Conservation (phyloP, 176 grass and related monocot genomes). For the Luzula sylvatica region DNA sequence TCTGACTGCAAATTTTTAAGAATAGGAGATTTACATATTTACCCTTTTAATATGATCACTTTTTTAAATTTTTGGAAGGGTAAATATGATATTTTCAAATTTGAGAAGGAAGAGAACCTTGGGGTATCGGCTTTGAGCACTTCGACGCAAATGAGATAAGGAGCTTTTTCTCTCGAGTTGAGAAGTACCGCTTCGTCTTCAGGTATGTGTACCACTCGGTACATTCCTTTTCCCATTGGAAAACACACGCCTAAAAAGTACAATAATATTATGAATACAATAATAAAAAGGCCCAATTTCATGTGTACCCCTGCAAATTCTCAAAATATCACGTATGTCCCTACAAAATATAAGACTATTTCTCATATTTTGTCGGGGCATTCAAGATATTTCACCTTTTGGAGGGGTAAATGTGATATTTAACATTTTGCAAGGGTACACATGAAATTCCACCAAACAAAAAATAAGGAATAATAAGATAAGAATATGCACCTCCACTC, state of each 20-base stretch:
- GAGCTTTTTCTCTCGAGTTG: slow-evolving; percentile 97
- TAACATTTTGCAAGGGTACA: no score
- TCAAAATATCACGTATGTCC: no score
- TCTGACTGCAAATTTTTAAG: no score
- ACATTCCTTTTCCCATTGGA: slow-evolving; percentile 95
- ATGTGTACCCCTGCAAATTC: no score
- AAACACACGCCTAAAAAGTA: slow-evolving; percentile 73
- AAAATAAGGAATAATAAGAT: slow-evolving; percentile 19
- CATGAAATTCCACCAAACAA: slow-evolving; percentile 13
- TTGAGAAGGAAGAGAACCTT: slow-evolving; percentile 48
- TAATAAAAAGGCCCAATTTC: not conserved
- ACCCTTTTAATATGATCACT: no score
- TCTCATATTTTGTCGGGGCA: no score
- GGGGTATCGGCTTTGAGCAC: slow-evolving; percentile 87
- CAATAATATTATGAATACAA: slow-evolving; percentile 6
- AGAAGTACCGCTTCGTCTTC: slow-evolving; percentile 91
- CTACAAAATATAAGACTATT: no score
- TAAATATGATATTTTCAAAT: not conserved
- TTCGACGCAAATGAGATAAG: slow-evolving; percentile 98
- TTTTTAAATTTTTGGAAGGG: no score
- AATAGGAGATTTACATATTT: no score
- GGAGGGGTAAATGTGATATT: no score
- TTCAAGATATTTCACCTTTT: no score
- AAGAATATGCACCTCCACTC: slow-evolving; percentile 73
- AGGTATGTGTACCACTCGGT: slow-evolving; percentile 88